Evolutionary conservation across 805 yeast genomes (phyloP), one percentile per base, ranked within the genome.

Genomic region (Zygosaccharomyces bisporus): DNA sequence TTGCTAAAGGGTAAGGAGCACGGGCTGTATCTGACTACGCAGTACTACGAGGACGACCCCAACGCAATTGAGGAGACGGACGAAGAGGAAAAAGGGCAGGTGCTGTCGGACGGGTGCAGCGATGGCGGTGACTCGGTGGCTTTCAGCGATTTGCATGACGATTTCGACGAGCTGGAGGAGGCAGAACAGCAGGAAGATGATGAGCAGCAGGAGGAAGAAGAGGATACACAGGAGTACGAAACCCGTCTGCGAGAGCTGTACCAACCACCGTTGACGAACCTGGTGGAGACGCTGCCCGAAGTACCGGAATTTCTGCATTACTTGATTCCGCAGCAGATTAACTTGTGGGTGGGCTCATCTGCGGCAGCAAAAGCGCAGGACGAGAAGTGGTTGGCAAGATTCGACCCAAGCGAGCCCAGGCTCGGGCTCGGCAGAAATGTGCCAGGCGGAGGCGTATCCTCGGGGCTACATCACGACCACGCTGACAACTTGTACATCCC

Each of bases 391-490:
- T 44, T 51, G 25, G 41, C 47, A 35, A 32, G 50, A 32, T 59
- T 64, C 6, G 57, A 63, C 17, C 41, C 47, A 2, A 23, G 36
- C 1, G 51, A 57, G 12, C 44, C 50, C 2, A 48, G 45, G 41
- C 57, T 65, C 13, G 75, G 76, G 1, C 58, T 80, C 4, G 86
- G 86, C 1, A 75, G 77, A 55, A 65, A 65, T 17, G 62, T 82
- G 0, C 83, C 87, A 1, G 75, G 76, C 1, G 68, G 70, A 1
- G 83, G 83, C 1, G 69, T 80, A 0, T 81, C 88, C 0, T 81
- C 89, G 1, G 91, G 91, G 0, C 64, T 84, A 9, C 91, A 84
- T 54, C 91, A 84, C 58, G 91, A 84, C 58, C 90, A 83, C 62
- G 86, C 90, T 1, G 90, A 83, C 57, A 84, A 84, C 55, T 64